Evolutionary conservation across 495 filamentous ascomycete species (phyloP), one percentile per base, ranked within the genome.

Genomic region (Talaromyces proteolyticus): DNA sequence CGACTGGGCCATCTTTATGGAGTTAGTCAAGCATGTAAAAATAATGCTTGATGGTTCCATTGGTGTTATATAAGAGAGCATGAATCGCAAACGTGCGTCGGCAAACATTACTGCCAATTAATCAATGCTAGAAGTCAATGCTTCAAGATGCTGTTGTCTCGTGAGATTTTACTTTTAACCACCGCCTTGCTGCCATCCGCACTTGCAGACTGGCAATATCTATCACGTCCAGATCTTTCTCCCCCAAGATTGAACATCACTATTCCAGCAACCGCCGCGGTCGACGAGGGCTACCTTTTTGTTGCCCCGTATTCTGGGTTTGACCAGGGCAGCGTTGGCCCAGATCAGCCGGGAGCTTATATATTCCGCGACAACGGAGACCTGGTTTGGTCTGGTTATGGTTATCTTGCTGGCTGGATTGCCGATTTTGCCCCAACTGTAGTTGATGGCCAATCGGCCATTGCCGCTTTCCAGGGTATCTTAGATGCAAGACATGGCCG

Each of bases 211-310:
- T 81, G 76, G 76, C 73, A 77, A 51, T 79, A 73, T 63, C 74
- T 72, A 48, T 78, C 78, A 16, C 74, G 76, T 24, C 61, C 75
- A 18, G 78, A 78, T 54, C 64, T 81, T n/a, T 72, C 78, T 10
- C 76, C 76, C 11, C 77, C 77, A 18, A 68, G 64, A 10, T 60
- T 80, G 41, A 80, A 81, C 51, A 79, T 80, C 60, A 81, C 75
- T 34, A 79, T 79, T 39, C 67, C 70, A 3, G 73, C 76, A 0
- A 58, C 74, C 11, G 37, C 62, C 34, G 69, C 73, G 43, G 72
- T 75, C 24, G 72, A 74, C 45, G 62, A 68, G 49, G 76, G 77
- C 10, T 79, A 76, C 52, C 66, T 81, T 34, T 79, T 81, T 53
- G 59, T 80, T 4, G 73, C 78, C 6, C 78, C 77, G 1, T 80